These are phyloP conservation scores for Ceratobasidium sp. DNA, from an alignment of 1,284 basidiomycete species.

Conservation along the genomic window DNA sequence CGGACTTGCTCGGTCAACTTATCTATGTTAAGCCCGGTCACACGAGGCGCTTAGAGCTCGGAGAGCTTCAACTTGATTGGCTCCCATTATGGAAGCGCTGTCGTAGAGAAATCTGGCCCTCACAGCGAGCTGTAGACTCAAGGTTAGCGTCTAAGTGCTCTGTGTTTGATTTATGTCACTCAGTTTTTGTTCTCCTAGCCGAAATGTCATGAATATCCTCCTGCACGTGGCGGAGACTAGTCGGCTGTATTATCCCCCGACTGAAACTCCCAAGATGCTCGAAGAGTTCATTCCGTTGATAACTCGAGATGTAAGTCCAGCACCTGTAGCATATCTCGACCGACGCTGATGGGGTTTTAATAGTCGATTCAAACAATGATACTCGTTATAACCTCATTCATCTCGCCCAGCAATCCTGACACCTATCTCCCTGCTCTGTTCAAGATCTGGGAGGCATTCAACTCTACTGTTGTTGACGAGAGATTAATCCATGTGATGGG, in stretches of 20 bases:
- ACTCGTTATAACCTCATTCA: constrained; percentile 78
- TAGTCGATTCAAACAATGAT: constrained; percentile 74
- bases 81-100: constrained; percentile 75
- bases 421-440: constrained; percentile 79
- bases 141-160: constrained; percentile 32
- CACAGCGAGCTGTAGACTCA: constrained; percentile 57
- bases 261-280: constrained; percentile 78
- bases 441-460: constrained; percentile 84
- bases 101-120: constrained; percentile 77
- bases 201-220: constrained; percentile 59
- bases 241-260: constrained; percentile 73
- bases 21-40: constrained; percentile 71
- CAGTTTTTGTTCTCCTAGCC: not conserved
- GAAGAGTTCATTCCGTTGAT: constrained; percentile 73
- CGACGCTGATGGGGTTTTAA: too few relatives aligned
- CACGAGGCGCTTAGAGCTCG: constrained; percentile 71
- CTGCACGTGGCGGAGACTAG: constrained; percentile 74
- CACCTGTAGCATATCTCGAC: too few relatives aligned
- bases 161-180: constrained; percentile 38
- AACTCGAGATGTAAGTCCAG: constrained; percentile 67
- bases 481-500: constrained; percentile 85
- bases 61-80: constrained; percentile 80
- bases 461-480: constrained; percentile 72
- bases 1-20: constrained; percentile 76
- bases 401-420: constrained; percentile 74